A percentile compares a stretch with the other conserved stretches of the same genome.
Conservation (phyloP, 2,329 filamentous ascomycete species). For the Verticillium dahliae region DNA sequence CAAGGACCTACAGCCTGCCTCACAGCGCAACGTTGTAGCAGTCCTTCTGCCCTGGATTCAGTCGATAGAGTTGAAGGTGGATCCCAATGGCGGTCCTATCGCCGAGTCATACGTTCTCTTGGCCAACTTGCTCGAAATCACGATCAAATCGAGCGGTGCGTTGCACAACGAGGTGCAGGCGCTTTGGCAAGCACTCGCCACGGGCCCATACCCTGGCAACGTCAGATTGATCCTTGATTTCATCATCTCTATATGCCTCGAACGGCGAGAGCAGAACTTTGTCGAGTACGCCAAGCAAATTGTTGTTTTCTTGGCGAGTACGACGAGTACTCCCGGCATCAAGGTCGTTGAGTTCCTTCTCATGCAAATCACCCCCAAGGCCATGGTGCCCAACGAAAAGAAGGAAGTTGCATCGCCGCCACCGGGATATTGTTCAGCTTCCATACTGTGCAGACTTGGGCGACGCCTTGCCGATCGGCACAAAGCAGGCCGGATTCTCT, state of each 20-base stretch:
- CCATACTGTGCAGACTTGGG: slow-evolving; percentile 87
- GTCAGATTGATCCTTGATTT: slow-evolving; percentile 93
- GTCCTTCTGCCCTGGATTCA: slow-evolving; percentile 96
- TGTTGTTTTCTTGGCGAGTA: slow-evolving; percentile 90
- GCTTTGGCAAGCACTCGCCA: slow-evolving; percentile 92
- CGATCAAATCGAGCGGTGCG: slow-evolving; percentile 80
- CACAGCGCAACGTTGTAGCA: slow-evolving; percentile 89
- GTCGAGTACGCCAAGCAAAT: slow-evolving; percentile 98
- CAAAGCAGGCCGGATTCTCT: slow-evolving; percentile 88
- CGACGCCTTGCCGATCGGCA: slow-evolving; percentile 74
- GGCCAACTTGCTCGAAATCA: slow-evolving; percentile 92
- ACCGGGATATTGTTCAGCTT: slow-evolving; percentile 62
- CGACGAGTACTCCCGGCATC: slow-evolving; percentile 62
- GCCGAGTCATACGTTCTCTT: slow-evolving; percentile 90
- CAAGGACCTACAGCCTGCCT: slow-evolving; percentile 73
- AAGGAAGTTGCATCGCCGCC: slow-evolving; percentile 61
- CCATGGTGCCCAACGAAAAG: slow-evolving; percentile 94
- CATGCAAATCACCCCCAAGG: slow-evolving; percentile 84
- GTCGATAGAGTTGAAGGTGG: slow-evolving; percentile 83
- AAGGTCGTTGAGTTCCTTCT: slow-evolving; percentile 93
- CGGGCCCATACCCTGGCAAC: slow-evolving; percentile 86
- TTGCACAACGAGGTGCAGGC: slow-evolving; percentile 96
- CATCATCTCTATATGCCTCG: slow-evolving; percentile 88
- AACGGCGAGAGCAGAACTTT: slow-evolving; percentile 94
- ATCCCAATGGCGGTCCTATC: slow-evolving; percentile 85